phyloP scores from a whole-genome alignment of 2,329 filamentous ascomycete genomes.

The Phyllosticta capitalensis region DNA sequence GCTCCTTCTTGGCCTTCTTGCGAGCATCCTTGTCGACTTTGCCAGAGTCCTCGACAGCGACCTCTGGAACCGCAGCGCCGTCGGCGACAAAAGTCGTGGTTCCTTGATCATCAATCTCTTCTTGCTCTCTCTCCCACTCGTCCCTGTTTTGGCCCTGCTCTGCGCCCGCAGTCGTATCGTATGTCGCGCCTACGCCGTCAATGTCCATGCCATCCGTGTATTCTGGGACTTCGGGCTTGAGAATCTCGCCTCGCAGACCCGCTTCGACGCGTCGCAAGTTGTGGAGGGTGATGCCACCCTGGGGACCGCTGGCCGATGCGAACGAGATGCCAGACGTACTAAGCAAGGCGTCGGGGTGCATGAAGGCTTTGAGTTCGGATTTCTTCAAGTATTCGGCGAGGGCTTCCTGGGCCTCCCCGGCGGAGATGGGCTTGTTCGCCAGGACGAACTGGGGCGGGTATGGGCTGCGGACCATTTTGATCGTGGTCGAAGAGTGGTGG shows the following conservation, averaged over 20 bases:
- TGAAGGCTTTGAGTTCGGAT: slow-evolving; percentile 32
- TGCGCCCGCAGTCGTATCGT: slow-evolving; percentile 10
- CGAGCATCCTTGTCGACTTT: slow-evolving; percentile 24
- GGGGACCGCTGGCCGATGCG: slow-evolving; percentile 32
- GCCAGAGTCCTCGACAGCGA: slow-evolving; percentile 13
- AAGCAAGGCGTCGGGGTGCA: slow-evolving; percentile 41
- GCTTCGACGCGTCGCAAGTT: slow-evolving; percentile 44
- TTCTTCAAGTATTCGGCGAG: slow-evolving; percentile 33
- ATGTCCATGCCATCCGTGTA: slow-evolving; percentile 11
- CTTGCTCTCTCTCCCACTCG: slow-evolving; percentile 21
- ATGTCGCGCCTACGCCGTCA: slow-evolving; percentile 7
- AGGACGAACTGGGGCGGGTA: slow-evolving; percentile 27
- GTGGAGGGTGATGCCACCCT: slow-evolving; percentile 41
- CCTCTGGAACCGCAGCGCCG: slow-evolving; percentile 24
- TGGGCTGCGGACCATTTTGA: slow-evolving; percentile 24
- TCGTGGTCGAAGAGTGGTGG: background rate
- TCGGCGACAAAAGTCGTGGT: slow-evolving; percentile 24
- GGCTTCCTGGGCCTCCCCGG: slow-evolving; percentile 23
- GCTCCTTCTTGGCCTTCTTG: slow-evolving; percentile 47
- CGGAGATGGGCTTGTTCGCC: slow-evolving; percentile 22
- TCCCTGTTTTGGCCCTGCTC: slow-evolving; percentile 12
- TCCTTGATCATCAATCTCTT: slow-evolving; percentile 33
- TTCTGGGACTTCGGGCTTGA: slow-evolving; percentile 32
- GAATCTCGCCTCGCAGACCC: slow-evolving; percentile 42
- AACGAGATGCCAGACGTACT: slow-evolving; percentile 33